Evolutionary conservation across 2,329 filamentous ascomycete species (phyloP).

Genomic region (Trichoderma hamatum): DNA sequence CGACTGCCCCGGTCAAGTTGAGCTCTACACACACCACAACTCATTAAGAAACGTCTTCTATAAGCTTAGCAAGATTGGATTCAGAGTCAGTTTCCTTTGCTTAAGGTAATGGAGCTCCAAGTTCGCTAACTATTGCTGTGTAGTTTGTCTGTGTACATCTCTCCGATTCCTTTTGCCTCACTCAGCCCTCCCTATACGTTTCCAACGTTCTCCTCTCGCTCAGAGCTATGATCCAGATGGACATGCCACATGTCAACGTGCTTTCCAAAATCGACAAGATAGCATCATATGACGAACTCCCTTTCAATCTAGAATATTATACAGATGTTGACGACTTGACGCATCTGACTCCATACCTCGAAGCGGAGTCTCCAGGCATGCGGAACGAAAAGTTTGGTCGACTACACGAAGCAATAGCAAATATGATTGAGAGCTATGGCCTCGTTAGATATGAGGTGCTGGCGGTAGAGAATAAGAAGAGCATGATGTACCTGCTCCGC

Average conservation of each 20-base stretch:
- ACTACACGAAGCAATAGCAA: constrained; percentile 83
- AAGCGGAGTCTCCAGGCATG: constrained; percentile 73
- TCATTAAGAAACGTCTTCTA: constrained; percentile 92
- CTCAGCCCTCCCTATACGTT: constrained; percentile 90
- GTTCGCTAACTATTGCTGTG: constrained; percentile 29
- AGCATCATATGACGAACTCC: constrained; percentile 77
- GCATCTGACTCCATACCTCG: constrained; percentile 79
- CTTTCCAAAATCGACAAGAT: constrained; percentile 98
- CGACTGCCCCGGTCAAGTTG: constrained; percentile 95
- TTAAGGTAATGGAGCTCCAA: neutral
- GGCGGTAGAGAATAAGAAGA: constrained; percentile 94
- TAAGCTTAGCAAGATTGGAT: constrained; percentile 85
- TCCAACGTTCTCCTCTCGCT: constrained; percentile 91
- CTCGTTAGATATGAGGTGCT: constrained; percentile 91
- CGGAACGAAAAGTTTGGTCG: constrained; percentile 76
- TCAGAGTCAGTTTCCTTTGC: constrained; percentile 66
- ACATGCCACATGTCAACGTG: constrained; percentile 93
- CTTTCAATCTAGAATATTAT: constrained; percentile 96
- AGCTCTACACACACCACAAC: constrained; percentile 93
- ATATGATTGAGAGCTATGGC: constrained; percentile 85
- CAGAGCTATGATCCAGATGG: constrained; percentile 97
- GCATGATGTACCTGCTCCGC: constrained; percentile 89
- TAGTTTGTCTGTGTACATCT: constrained; percentile 93
- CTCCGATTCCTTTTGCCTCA: constrained; percentile 91
- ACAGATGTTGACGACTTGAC: constrained; percentile 94